Conservation (phyloP, 441 rosid genomes). For the Erysimum cheiri region DNA sequence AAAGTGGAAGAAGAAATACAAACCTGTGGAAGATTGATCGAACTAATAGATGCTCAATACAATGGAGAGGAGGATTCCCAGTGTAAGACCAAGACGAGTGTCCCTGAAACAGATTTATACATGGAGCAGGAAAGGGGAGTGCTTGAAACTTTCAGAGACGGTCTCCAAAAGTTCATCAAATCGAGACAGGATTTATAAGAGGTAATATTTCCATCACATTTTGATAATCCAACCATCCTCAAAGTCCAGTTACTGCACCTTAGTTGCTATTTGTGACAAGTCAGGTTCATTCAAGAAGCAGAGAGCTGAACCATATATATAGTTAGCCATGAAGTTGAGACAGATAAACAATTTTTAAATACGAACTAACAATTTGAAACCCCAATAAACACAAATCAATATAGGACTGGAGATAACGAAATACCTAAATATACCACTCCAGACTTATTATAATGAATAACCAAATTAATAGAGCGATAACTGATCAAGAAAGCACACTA, state of each 20-base stretch:
- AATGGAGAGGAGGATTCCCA: conserved; percentile 26
- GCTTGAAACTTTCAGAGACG: conserved; percentile 58
- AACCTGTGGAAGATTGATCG: conserved; percentile 37
- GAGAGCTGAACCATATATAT: not conserved
- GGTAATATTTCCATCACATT: conserved; percentile 13
- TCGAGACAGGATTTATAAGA: conserved; percentile 11
- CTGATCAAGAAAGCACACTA: conserved; percentile 13
- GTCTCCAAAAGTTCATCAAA: conserved; percentile 50
- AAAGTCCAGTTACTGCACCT: not conserved
- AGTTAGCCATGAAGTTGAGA: not conserved
- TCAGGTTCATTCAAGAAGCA: conserved; percentile 15
- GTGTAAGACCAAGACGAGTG: not conserved
- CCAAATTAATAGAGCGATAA: not conserved
- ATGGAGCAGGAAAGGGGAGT: conserved; percentile 59
- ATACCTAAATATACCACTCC: conserved; percentile 8
- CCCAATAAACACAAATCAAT: conserved; percentile 15
- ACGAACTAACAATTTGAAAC: conserved; percentile 3
- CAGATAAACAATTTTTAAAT: conserved; percentile 6
- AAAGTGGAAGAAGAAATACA: conserved; percentile 26
- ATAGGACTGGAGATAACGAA: not conserved
- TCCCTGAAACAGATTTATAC: conserved; percentile 24
- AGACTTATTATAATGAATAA: conserved; percentile 6
- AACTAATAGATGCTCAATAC: conserved; percentile 39
- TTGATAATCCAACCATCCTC: not conserved
- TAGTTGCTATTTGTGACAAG: conserved; percentile 24